Evolutionary conservation across 129 eudicot genomes (phyloP).

Genomic region (Artemisia argyi): DNA sequence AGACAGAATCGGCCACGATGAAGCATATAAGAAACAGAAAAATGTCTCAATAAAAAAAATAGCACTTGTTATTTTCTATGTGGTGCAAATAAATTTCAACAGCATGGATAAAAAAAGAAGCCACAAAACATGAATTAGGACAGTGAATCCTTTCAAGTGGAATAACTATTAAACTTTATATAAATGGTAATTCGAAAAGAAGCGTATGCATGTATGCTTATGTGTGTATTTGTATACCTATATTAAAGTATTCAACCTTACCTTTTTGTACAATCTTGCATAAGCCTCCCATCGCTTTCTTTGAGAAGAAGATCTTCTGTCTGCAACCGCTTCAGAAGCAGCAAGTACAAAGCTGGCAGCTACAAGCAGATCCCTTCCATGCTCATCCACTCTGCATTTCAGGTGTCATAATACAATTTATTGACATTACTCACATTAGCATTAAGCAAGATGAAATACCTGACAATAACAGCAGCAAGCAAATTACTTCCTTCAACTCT

Average conservation of each 20-base stretch:
- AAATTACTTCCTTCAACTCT: conserved; percentile 91
- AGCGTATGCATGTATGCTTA: neutral
- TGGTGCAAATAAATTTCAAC: neutral
- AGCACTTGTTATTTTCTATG: neutral
- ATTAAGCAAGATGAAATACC: conserved; percentile 41
- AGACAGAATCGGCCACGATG: neutral
- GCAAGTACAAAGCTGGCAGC: conserved; percentile 85
- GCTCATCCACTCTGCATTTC: conserved; percentile 72
- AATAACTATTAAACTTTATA: neutral
- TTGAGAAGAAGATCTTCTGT: conserved; percentile 76
- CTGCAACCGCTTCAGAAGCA: conserved; percentile 92
- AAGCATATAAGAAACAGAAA: conserved; percentile 1
- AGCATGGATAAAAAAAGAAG: conserved; percentile 1
- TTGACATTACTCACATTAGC: neutral
- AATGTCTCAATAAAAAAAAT: neutral
- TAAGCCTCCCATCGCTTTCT: conserved; percentile 93
- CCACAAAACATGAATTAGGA: neutral
- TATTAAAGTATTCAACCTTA: conserved; percentile 53
- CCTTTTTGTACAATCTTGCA: conserved; percentile 91
- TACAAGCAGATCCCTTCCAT: conserved; percentile 85
- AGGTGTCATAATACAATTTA: conserved; percentile 4
- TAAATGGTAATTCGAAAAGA: neutral
- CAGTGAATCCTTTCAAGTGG: conserved; percentile 13
- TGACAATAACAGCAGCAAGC: conserved; percentile 93
- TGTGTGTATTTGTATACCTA: neutral